Conservation (phyloP, 306 rosid species). For the Acacia crassicarpa region DNA sequence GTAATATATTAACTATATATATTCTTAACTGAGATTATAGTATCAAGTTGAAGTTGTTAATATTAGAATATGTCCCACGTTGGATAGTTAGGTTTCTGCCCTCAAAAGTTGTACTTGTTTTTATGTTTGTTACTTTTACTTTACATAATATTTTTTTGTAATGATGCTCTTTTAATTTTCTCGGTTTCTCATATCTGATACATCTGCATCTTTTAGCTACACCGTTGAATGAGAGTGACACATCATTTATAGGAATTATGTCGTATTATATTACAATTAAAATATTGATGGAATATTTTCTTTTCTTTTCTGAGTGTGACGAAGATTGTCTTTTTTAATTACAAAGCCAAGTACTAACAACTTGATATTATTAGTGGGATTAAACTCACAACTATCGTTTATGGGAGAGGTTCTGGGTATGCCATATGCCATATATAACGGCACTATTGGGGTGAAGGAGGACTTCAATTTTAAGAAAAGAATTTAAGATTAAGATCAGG, state of each 20-base stretch:
- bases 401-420: no score
- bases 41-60: background rate
- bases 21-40: background rate
- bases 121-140: background rate
- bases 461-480: no score
- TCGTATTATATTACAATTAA: background rate
- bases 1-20: no score
- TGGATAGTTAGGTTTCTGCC: background rate
- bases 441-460: background rate
- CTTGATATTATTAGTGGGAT: no score
- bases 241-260: background rate
- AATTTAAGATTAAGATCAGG: background rate
- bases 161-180: background rate
- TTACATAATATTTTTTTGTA: background rate
- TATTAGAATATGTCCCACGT: no score
- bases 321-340: no score
- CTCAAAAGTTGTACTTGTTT: background rate
- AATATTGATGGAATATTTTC: background rate
- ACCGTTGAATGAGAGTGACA: background rate
- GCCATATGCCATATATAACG: no score
- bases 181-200: background rate
- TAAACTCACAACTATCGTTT: no score
- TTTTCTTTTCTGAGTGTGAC: no score
- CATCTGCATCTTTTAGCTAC: background rate
- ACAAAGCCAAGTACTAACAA: no score